Conservation (phyloP, 164 flowering plant species). For the Sextonia rubra region DNA sequence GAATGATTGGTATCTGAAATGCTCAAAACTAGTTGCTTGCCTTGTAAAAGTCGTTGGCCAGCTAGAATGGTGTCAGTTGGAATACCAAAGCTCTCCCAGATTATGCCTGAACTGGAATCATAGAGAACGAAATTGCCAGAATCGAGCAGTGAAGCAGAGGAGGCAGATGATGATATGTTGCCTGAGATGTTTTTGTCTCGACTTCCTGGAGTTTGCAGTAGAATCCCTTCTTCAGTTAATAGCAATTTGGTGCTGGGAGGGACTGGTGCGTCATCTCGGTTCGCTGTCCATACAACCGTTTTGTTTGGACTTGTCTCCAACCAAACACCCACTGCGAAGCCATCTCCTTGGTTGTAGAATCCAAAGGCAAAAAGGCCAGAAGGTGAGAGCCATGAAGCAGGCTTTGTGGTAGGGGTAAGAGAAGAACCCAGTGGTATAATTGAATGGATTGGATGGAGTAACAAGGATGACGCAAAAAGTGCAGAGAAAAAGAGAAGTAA, state of each 20-base stretch:
- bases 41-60: not conserved
- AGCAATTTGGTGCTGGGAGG: not conserved
- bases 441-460: not conserved
- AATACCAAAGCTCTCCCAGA: constrained; percentile 7
- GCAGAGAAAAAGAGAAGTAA: not conserved
- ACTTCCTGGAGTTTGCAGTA: not conserved
- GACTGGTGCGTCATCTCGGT: constrained; percentile 2
- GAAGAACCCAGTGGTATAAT: not conserved
- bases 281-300: constrained; percentile 9
- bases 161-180: not conserved
- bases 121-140: constrained; percentile 36
- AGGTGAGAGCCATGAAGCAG: not conserved
- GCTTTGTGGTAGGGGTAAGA: not conserved
- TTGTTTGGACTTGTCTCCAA: not conserved
- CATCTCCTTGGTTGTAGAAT: not conserved
- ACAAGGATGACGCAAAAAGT: not conserved
- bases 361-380: not conserved
- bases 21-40: not conserved
- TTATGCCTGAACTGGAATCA: not conserved
- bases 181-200: not conserved
- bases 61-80: constrained; percentile 9
- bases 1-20: not conserved
- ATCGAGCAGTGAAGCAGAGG: constrained; percentile 36
- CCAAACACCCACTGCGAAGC: constrained; percentile 2
- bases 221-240: not conserved